phyloP scores from a whole-genome alignment of 2,329 filamentous ascomycete genomes.

The Colletotrichum sojae region DNA sequence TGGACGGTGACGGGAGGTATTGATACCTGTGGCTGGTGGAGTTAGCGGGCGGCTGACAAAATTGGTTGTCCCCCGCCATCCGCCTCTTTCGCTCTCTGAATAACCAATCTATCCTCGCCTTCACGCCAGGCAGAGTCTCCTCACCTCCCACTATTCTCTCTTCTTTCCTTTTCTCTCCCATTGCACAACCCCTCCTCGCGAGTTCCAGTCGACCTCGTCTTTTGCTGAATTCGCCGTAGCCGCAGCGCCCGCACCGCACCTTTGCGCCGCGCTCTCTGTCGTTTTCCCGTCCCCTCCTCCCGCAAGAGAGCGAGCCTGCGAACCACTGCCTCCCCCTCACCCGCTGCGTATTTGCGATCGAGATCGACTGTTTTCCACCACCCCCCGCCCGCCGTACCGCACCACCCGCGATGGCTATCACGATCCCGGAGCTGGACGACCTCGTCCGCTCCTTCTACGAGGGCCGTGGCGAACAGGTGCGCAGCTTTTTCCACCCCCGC shows the following conservation, averaged over 20 bases:
- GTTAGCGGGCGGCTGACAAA: slow-evolving; percentile 43
- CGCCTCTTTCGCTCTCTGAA: slow-evolving; percentile 39
- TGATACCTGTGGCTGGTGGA: slow-evolving; percentile 42
- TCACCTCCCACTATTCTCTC: slow-evolving; percentile 21
- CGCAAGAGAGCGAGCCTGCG: slow-evolving; percentile 26
- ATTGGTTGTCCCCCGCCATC: slow-evolving; percentile 44
- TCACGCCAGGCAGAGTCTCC: slow-evolving; percentile 38
- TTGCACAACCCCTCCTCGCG: slow-evolving; percentile 19
- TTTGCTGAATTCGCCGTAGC: slow-evolving; percentile 12
- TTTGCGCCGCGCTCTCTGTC: slow-evolving; percentile 42
- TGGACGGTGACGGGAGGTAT: slow-evolving; percentile 25
- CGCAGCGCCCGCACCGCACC: slow-evolving; percentile 5
- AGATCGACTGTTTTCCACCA: slow-evolving; percentile 45
- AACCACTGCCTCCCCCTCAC: slow-evolving; percentile 31
- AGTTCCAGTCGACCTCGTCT: slow-evolving; percentile 6
- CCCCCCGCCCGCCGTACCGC: slow-evolving; percentile 49
- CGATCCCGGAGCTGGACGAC: slow-evolving; percentile 95
- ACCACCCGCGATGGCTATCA: slow-evolving; percentile 71
- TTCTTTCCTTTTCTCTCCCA: slow-evolving; percentile 26
- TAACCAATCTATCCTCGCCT: slow-evolving; percentile 38
- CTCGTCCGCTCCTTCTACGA: slow-evolving; percentile 98
- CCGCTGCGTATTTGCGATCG: slow-evolving; percentile 40
- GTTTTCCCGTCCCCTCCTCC: slow-evolving; percentile 43
- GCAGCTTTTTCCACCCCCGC: slow-evolving; percentile 47
- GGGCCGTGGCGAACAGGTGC: slow-evolving; percentile 91